phyloP scores from a whole-genome alignment of 2,329 filamentous ascomycete genomes.

The Cytospora schulzeri region DNA sequence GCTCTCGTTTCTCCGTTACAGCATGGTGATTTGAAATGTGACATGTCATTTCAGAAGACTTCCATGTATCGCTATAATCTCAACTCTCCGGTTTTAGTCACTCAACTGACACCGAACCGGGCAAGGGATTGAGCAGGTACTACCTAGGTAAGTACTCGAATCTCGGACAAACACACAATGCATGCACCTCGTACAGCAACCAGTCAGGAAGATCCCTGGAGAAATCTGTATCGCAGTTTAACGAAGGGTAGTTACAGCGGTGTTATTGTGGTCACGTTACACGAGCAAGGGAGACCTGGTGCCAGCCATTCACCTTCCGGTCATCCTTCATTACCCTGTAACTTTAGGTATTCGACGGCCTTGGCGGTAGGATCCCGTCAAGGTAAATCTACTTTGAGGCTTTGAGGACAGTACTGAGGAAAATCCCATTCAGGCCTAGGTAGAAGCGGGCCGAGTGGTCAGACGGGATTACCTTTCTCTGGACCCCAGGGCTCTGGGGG shows the following conservation, averaged over 20 bases:
- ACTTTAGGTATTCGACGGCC: too few relatives aligned
- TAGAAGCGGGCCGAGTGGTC: background rate
- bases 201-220: background rate
- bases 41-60: too few relatives aligned
- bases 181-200: background rate
- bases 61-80: too few relatives aligned
- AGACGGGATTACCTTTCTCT: background rate
- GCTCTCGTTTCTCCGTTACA: too few relatives aligned
- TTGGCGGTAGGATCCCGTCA: background rate
- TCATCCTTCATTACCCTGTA: too few relatives aligned
- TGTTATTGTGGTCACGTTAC: background rate
- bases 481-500: constrained; percentile 5
- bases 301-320: background rate
- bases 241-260: background rate
- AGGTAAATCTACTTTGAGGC: background rate
- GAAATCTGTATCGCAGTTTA: background rate
- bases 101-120: background rate
- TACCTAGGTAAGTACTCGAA: too few relatives aligned
- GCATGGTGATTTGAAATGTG: too few relatives aligned
- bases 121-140: background rate
- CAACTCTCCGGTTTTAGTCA: too few relatives aligned
- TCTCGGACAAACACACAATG: too few relatives aligned
- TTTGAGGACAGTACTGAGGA: background rate
- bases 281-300: background rate
- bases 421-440: background rate